phyloP scores from a whole-genome alignment of 1,139 yeast species.

The Zygotorulaspora mrakii region DNA sequence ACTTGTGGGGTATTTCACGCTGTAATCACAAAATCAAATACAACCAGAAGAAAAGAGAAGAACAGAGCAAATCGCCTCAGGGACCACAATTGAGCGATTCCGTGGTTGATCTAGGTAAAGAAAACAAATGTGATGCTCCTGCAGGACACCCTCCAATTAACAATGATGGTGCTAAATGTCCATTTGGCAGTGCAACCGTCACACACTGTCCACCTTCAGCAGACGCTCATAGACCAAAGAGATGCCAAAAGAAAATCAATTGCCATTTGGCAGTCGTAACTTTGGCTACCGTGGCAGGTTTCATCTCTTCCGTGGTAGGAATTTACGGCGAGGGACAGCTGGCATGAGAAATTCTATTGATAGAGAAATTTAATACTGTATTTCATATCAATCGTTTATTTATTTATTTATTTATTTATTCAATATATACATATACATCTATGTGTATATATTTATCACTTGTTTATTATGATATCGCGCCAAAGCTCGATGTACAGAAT shows the following conservation, averaged over 20 bases:
- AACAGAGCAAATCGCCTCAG: conserved; percentile 4
- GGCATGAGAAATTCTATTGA: too few species aligned
- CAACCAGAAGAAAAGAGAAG: conserved; percentile 5
- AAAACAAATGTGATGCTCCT: conserved; percentile 6
- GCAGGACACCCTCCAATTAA: conserved; percentile 16
- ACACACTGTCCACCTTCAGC: conserved; percentile 10
- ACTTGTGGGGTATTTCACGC: conserved; percentile 22
- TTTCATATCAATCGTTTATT: conserved; percentile 3
- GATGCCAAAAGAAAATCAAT: conserved; percentile 19
- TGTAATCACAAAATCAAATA: conserved; percentile 15
- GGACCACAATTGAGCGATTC: conserved; percentile 26
- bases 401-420: conserved; percentile 1
- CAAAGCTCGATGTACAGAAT: too few species aligned
- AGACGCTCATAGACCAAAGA: conserved; percentile 14
- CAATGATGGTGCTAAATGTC: conserved; percentile 16
- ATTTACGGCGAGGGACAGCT: conserved; percentile 33
- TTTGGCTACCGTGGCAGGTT: conserved; percentile 25
- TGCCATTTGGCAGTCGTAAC: conserved; percentile 22
- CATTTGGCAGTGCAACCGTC: conserved; percentile 17
- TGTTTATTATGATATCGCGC: not conserved
- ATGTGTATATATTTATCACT: not conserved
- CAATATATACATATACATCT: not conserved
- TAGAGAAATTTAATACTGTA: too few species aligned
- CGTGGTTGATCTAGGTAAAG: conserved; percentile 30
- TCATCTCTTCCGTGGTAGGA: conserved; percentile 32